Evolutionary conservation across 2,329 filamentous ascomycete genomes (phyloP).

Genomic region (Ampelomyces quisqualis): DNA sequence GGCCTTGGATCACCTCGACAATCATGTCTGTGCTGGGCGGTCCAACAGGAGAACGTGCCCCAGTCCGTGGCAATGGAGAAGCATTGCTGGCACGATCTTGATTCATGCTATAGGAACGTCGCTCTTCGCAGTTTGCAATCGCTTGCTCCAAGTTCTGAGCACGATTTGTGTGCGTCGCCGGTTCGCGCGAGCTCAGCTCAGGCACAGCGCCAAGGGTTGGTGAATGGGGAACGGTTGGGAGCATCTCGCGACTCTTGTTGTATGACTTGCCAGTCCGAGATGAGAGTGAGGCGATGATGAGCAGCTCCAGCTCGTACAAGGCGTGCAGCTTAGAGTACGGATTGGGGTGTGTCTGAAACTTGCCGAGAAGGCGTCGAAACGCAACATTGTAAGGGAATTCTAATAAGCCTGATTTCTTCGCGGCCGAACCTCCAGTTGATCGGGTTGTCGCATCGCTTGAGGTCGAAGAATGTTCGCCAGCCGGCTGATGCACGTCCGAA

Average conservation of each 20-base stretch:
- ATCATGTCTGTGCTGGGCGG: slow-evolving; percentile 48
- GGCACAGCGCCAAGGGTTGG: slow-evolving; percentile 49
- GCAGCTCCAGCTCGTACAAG: slow-evolving; percentile 76
- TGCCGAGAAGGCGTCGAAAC: slow-evolving; percentile 75
- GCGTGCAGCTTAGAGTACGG: slow-evolving; percentile 83
- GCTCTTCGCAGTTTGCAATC: slow-evolving; percentile 69
- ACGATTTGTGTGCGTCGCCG: slow-evolving; percentile 45
- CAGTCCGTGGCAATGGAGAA: slow-evolving; percentile 42
- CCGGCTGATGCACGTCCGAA: slow-evolving; percentile 44
- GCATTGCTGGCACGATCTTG: slow-evolving; percentile 38
- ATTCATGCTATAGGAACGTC: slow-evolving; percentile 60
- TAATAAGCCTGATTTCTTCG: slow-evolving; percentile 48
- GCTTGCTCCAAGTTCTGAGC: slow-evolving; percentile 61
- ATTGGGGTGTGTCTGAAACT: slow-evolving; percentile 87
- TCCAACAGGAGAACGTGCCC: slow-evolving; percentile 40
- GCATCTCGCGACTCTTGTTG: slow-evolving; percentile 43
- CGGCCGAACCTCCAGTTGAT: slow-evolving; percentile 43
- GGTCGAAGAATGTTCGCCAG: slow-evolving; percentile 49
- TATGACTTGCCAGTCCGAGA: slow-evolving; percentile 54
- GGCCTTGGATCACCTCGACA: slow-evolving; percentile 45
- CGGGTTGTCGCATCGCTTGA: slow-evolving; percentile 50
- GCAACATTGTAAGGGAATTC: slow-evolving; percentile 80
- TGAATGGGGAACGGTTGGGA: slow-evolving; percentile 48
- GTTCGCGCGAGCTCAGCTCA: slow-evolving; percentile 49
- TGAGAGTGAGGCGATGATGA: slow-evolving; percentile 74